These are phyloP conservation scores for Phytophthora boehmeriae DNA, from an alignment of 352 stramenopile species.

Conservation along the genomic window DNA sequence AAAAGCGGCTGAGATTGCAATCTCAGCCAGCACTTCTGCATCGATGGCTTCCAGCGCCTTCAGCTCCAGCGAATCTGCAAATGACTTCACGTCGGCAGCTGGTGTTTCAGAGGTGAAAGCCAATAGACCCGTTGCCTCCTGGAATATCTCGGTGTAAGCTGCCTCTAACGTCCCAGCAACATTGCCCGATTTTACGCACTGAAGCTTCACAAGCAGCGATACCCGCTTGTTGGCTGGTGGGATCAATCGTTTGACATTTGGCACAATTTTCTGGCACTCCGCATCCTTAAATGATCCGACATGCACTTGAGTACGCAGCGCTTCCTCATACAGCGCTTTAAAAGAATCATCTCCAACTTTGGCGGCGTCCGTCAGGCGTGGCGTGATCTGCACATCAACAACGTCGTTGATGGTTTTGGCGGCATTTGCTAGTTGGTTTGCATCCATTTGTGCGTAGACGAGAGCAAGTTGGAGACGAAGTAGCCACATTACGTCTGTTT, in stretches of 20 bases:
- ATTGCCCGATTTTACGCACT: slow-evolving; percentile 66
- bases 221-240: slow-evolving; percentile 45
- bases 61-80: slow-evolving; percentile 39
- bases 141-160: slow-evolving; percentile 68
- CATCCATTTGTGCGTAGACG: slow-evolving; percentile 74
- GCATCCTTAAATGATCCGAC: slow-evolving; percentile 75
- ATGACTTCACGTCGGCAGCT: slow-evolving; percentile 40
- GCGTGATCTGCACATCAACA: slow-evolving; percentile 59
- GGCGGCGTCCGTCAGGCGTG: slow-evolving; percentile 39
- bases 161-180: slow-evolving; percentile 40
- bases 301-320: slow-evolving; percentile 68
- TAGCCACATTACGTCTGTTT: slow-evolving; percentile 79
- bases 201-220: slow-evolving; percentile 63
- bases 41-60: slow-evolving; percentile 45
- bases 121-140: slow-evolving; percentile 53
- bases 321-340: slow-evolving; percentile 66
- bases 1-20: slow-evolving; percentile 57
- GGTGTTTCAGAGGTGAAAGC: slow-evolving; percentile 38
- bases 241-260: slow-evolving; percentile 56
- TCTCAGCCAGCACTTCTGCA: slow-evolving; percentile 61
- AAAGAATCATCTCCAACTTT: slow-evolving; percentile 28
- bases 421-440: slow-evolving; percentile 53
- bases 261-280: slow-evolving; percentile 79
- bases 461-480: slow-evolving; percentile 66
- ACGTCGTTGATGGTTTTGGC: slow-evolving; percentile 75